Evolutionary conservation across 164 flowering plant species (phyloP).

Genomic region (Pachysandra terminalis): DNA sequence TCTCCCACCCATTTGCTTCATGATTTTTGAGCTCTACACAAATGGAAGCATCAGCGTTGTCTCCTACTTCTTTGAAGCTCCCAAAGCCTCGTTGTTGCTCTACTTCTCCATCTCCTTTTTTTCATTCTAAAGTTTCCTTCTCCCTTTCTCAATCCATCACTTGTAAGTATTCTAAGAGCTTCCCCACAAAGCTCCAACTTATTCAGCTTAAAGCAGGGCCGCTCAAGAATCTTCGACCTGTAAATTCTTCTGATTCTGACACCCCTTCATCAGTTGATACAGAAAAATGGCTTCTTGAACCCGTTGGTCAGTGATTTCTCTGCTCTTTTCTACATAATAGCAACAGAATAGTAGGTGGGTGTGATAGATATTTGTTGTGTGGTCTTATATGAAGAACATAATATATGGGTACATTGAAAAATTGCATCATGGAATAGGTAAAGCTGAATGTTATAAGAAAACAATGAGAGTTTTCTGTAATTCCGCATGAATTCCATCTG

Average conservation of each 20-base stretch:
- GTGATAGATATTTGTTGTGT: not conserved
- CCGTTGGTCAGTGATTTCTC: slow-evolving; percentile 43
- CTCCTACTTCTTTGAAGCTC: slow-evolving; percentile 16
- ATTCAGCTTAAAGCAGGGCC: slow-evolving; percentile 10
- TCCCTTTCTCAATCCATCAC: slow-evolving; percentile 9
- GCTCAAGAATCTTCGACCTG: slow-evolving; percentile 21
- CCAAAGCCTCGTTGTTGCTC: slow-evolving; percentile 21
- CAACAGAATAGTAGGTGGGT: not conserved
- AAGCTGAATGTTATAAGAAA: no score
- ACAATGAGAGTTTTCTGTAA: no score
- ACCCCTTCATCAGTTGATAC: slow-evolving; percentile 23
- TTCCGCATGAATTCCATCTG: not conserved
- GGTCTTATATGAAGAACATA: no score
- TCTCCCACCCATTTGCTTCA: no score
- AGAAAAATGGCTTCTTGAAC: slow-evolving; percentile 70
- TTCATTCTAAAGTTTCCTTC: slow-evolving; percentile 14
- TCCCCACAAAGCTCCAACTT: slow-evolving; percentile 11
- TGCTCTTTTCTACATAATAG: not conserved
- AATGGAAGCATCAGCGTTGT: slow-evolving; percentile 13
- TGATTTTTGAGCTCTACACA: no score
- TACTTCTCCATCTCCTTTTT: slow-evolving; percentile 11
- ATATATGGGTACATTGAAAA: no score
- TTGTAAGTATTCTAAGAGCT: slow-evolving; percentile 11
- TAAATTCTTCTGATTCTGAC: slow-evolving; percentile 28
- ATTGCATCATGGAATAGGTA: not conserved